Evolutionary conservation across 371 early-diverging fungal species (phyloP).

Genomic region (Mortierella sp.): DNA sequence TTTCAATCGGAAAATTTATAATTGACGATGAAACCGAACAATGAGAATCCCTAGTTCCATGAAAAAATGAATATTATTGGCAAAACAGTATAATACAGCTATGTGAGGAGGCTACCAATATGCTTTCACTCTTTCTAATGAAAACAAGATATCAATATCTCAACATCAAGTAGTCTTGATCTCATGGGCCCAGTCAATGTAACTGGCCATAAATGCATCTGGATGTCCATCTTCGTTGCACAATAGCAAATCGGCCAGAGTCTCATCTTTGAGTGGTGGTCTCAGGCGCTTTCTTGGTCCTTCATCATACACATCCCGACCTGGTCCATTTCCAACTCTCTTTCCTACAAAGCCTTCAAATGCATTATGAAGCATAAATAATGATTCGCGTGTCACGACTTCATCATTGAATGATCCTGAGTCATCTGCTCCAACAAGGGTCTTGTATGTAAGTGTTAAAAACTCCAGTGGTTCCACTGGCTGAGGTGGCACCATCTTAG

Average conservation of each 20-base stretch:
- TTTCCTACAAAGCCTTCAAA: conserved; percentile 55
- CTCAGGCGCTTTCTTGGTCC: conserved; percentile 12
- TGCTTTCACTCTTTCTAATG: not conserved
- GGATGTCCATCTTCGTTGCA: conserved; percentile 21
- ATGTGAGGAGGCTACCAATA: not conserved
- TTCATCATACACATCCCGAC: conserved; percentile 41
- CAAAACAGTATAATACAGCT: not conserved
- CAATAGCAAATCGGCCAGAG: conserved; percentile 14
- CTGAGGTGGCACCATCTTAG: conserved; percentile 8
- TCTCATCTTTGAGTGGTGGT: conserved; percentile 20
- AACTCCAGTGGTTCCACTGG: conserved; percentile 38
- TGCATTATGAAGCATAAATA: conserved; percentile 29
- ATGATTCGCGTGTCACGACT: conserved; percentile 5
- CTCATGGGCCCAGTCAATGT: conserved; percentile 30
- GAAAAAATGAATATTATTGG: not conserved
- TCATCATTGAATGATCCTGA: conserved; percentile 7
- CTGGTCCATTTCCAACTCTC: conserved; percentile 44
- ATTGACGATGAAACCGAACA: no score
- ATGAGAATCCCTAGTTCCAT: no score
- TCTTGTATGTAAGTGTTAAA: conserved; percentile 30
- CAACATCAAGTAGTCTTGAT: conserved; percentile 7
- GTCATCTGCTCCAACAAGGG: conserved; percentile 18
- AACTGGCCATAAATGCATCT: conserved; percentile 38
- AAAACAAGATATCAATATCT: no score
- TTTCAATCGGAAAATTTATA: no score